Evolutionary conservation across 768 basidiomycete species (phyloP).

Genomic region (Pisolithus orientalis): DNA sequence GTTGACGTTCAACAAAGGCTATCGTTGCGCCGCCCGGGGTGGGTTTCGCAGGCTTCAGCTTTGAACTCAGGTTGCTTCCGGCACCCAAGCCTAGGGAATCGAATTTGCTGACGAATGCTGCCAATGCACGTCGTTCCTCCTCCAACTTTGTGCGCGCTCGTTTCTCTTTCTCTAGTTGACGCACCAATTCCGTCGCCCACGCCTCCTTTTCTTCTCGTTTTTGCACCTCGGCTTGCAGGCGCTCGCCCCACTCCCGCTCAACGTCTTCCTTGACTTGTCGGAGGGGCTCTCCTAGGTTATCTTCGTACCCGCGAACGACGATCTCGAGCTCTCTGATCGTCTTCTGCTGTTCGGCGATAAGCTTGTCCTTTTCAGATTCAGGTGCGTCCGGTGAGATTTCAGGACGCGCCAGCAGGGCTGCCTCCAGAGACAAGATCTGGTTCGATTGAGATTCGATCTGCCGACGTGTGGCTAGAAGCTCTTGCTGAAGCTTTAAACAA

Average conservation of each 20-base stretch:
- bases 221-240: constrained; percentile 51
- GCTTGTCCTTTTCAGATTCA: constrained; percentile 70
- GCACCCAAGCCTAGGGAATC: constrained; percentile 60
- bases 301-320: constrained; percentile 63
- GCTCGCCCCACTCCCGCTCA: constrained; percentile 63
- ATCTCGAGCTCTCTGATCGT: constrained; percentile 79
- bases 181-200: constrained; percentile 71
- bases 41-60: constrained; percentile 43
- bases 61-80: constrained; percentile 32
- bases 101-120: constrained; percentile 77
- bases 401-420: constrained; percentile 66
- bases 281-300: constrained; percentile 63
- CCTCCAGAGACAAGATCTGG: constrained; percentile 81
- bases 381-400: constrained; percentile 58
- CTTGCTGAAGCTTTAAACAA: constrained; percentile 67
- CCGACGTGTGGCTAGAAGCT: constrained; percentile 70
- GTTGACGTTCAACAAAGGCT: constrained; percentile 43
- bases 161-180: constrained; percentile 74
- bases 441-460: constrained; percentile 76
- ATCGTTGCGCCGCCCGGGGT: constrained; percentile 45
- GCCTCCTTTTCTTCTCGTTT: constrained; percentile 60
- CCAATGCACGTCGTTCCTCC: constrained; percentile 70
- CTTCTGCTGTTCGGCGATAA: constrained; percentile 67
- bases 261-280: constrained; percentile 64
- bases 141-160: constrained; percentile 64